Evolutionary conservation across 2,329 filamentous ascomycete genomes (phyloP).

Genomic region (Iodosphaeria phyllophila): DNA sequence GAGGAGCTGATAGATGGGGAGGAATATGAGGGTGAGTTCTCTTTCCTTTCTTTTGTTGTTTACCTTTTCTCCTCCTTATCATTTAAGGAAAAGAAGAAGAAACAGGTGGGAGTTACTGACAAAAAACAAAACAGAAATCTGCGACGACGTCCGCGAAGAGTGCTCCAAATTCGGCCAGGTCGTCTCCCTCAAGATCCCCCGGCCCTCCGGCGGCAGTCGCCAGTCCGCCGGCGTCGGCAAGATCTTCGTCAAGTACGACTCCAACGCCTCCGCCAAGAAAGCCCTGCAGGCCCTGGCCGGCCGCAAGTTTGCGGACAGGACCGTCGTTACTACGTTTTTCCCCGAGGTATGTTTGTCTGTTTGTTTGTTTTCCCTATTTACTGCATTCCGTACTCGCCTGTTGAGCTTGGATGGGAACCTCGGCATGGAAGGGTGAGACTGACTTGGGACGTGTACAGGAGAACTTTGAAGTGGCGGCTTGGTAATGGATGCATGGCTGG

Average conservation of each 20-base stretch:
- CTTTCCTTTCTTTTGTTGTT: neutral
- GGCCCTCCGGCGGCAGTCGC: conserved; percentile 65
- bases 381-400: neutral
- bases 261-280: conserved; percentile 57
- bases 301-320: conserved; percentile 88
- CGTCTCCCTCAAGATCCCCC: conserved; percentile 78
- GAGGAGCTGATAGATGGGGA: conserved; percentile 89
- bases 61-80: no score
- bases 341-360: conserved; percentile 76
- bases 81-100: no score
- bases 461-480: conserved; percentile 83
- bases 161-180: conserved; percentile 81
- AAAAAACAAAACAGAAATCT: conserved; percentile 51
- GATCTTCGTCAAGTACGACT: conserved; percentile 91
- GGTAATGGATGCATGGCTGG: conserved; percentile 46
- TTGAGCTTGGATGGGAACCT: conserved; percentile 12
- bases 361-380: no score
- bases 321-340: conserved; percentile 92
- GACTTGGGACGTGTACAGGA: no score
- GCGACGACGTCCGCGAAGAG: conserved; percentile 84
- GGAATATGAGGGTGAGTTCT: conserved; percentile 69
- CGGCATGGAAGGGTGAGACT: no score
- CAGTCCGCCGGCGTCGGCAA: conserved; percentile 86
- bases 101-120: no score
- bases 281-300: conserved; percentile 82